Conservation (phyloP, 2,329 filamentous ascomycete species). For the Periconia sp. region DNA sequence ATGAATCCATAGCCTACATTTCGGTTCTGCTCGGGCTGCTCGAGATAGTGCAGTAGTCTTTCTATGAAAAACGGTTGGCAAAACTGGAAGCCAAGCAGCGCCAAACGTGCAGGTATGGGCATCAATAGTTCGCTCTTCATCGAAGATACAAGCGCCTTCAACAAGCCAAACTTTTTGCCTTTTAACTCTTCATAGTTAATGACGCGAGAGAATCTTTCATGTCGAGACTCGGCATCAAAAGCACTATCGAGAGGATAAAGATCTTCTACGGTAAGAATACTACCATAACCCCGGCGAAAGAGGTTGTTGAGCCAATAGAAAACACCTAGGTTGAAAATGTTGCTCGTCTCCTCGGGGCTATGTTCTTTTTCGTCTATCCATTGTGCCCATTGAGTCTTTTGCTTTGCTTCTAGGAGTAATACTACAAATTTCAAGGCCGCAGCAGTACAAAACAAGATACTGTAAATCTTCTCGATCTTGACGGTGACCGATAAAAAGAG, state of each 20-base stretch:
- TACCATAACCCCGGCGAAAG: conserved; percentile 31
- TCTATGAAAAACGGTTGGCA: conserved; percentile 30
- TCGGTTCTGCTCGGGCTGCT: conserved; percentile 9
- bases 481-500: conserved; percentile 11
- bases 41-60: conserved; percentile 17
- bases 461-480: conserved; percentile 7
- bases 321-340: conserved; percentile 35
- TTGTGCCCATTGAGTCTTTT: conserved; percentile 26
- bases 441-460: conserved; percentile 11
- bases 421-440: conserved; percentile 20
- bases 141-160: conserved; percentile 24
- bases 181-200: conserved; percentile 11
- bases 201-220: conserved; percentile 13
- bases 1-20: conserved; percentile 19
- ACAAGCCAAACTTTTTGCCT: conserved; percentile 17
- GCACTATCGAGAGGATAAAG: conserved; percentile 27
- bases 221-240: conserved; percentile 15
- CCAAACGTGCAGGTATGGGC: conserved; percentile 22
- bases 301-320: conserved; percentile 43
- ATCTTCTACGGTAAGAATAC: conserved; percentile 28
- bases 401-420: conserved; percentile 22
- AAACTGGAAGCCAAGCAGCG: conserved; percentile 25
- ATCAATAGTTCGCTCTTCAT: conserved; percentile 25
- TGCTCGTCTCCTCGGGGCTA: conserved; percentile 37
- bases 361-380: conserved; percentile 23